Base-by-base conservation (phyloP, 768 basidiomycete species). In the Punctularia strigosozonata region DNA sequence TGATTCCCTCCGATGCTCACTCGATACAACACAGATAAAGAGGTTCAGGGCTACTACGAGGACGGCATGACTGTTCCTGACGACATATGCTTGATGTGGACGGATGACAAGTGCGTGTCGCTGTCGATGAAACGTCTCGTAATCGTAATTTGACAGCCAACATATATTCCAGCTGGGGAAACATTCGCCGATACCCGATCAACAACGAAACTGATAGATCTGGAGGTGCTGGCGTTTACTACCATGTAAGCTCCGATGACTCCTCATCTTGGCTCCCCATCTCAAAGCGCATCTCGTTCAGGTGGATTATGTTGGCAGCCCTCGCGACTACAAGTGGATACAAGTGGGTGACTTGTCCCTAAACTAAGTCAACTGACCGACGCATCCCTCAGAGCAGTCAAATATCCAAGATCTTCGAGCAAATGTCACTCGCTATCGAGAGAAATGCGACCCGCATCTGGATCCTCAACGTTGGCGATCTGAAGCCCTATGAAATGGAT, bases 401-500 rank as follows among this genome's bases (percentile, higher is more conserved):
- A 59, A 59, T 76, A 8, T 57, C 70, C 31, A 74, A 73, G 72
- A 65, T 71, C 5, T 75, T 69, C 54, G 77, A 85, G 46, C 79
- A 82, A 61, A 69, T 85, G 68, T 75, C 76, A 18, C 61, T 80
- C 17, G 75, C 79, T 1, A 64, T 73, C 10, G 69, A 71, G 14
- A 69, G 74, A 20, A 61, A 75, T 20, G 77, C 77, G 6, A 69
- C 62, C 10, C 63, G 63, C 13, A 58, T 85, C 33, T 82, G 79
- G 78, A 69, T 85, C 31, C 55, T 85, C 39, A 85, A 83, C 51
- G 80, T 85, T 39, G 82, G 82, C 13, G 80, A 83, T 47, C 57
- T 85, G 37, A 83, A 83, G 52, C 80, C 79, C 2, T 77, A 77
- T 44, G 82, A 85, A 47, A 71, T 78, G 37, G 71, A 77, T 37